Base-by-base conservation (phyloP, 139 green algal species). In the Chlorella sp. region DNA sequence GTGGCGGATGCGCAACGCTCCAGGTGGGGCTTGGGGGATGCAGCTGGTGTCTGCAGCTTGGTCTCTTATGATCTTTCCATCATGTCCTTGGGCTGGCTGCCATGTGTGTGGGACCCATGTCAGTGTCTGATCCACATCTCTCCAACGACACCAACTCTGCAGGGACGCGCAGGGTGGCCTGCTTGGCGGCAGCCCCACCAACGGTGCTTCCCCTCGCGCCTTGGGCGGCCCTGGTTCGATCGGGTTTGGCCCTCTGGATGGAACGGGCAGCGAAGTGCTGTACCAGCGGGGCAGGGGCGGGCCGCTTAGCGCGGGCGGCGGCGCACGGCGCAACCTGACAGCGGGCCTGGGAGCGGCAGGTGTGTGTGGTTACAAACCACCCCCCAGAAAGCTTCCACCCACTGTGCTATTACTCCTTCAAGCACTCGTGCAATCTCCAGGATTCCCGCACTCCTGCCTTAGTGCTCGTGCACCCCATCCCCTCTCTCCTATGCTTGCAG, bases 281-380 rank as follows among this genome's bases (percentile, higher is more conserved):
- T 79, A 55, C 62, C 68, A 75, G 17, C 80, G 55, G 0, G 55
- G 57, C 32, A n/a, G 30, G 3, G 57, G 51, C 15, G 51, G 81
- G 9, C 39, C 60, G 13, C 34, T 38, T 18, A 63, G 73, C 57
- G 30, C 69, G 30, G 47, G 30, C 36, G 12, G 41, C 41, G 75
- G 78, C 3, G 65, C 68, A 51, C 80, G 80, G 30, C 80, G 80
- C 30, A 85, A 63, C 67, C 67, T 85, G 32, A 57, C 80, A 32
- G 80, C 32, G 23, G 80, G 80, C 1, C 30, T 85, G 32, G 51
- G 78, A 32, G n/a, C 74, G 63, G 32, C 41, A 64, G 78, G 64
- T 68, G 78, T 3, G 25, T 21, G 28, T 51, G 44, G 7, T 51
- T 51, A 51, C 44, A 51, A 51, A n/a, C n/a, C n/a, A n/a, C n/a